These are phyloP conservation scores for Rhodotorula sp. DNA, from an alignment of 1,284 basidiomycete species.

Conservation along the genomic window DNA sequence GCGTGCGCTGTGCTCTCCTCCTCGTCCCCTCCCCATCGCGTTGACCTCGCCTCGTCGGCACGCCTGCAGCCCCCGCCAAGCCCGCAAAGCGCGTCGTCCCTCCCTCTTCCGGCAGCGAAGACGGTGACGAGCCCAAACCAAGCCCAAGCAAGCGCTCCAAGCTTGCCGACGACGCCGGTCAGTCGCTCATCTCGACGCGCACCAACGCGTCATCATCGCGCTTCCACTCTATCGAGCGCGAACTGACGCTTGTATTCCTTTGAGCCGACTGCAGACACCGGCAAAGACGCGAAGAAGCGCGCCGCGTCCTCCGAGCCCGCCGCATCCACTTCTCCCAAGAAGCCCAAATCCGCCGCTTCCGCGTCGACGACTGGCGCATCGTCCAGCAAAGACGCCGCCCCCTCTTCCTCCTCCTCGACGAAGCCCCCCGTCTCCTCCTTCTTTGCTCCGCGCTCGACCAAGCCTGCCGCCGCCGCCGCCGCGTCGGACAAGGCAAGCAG, in stretches of 20 bases:
- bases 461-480: not conserved
- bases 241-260: not conserved
- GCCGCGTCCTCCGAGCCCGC: not conserved
- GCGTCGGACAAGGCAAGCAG: not conserved
- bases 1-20: not conserved
- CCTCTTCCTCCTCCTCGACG: no score
- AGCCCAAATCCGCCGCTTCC: slow-evolving; percentile 14
- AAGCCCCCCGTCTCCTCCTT: slow-evolving; percentile 29
- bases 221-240: not conserved
- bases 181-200: not conserved
- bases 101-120: slow-evolving; percentile 1
- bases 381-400: not conserved
- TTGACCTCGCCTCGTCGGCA: not conserved
- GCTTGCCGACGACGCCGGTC: slow-evolving; percentile 9
- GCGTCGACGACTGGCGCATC: slow-evolving; percentile 14
- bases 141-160: slow-evolving; percentile 9
- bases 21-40: not conserved
- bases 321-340: not conserved
- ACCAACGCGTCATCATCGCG: not conserved
- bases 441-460: slow-evolving; percentile 24
- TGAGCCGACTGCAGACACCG: not conserved
- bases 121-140: not conserved
- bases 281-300: slow-evolving; percentile 1
- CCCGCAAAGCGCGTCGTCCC: slow-evolving; percentile 4
- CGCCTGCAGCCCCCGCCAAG: not conserved